phyloP scores from a whole-genome alignment of 306 rosid species.

The Acacia crassicarpa region DNA sequence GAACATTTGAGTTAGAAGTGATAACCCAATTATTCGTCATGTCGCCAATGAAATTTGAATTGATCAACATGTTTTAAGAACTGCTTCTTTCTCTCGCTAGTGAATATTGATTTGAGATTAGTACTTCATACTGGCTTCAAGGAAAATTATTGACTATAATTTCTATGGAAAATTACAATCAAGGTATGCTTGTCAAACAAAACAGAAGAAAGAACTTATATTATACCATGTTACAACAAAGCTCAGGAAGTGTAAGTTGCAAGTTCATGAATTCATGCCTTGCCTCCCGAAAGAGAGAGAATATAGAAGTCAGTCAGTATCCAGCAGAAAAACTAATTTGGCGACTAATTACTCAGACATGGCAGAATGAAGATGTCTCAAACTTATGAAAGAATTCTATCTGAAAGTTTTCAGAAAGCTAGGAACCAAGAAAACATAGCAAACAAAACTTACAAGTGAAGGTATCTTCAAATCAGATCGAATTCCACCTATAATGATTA shows the following conservation, averaged over 20 bases:
- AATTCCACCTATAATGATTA: constrained; percentile 35
- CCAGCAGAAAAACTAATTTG: constrained; percentile 30
- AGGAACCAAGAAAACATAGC: constrained; percentile 32
- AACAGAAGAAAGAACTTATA: constrained; percentile 10
- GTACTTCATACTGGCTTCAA: neutral
- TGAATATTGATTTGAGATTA: neutral
- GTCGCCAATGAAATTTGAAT: too few species aligned
- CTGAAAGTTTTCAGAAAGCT: constrained; percentile 32
- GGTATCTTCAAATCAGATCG: constrained; percentile 30
- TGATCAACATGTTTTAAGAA: neutral
- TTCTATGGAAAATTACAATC: neutral
- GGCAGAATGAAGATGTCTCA: constrained; percentile 21
- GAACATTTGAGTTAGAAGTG: neutral
- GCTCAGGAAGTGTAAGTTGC: neutral
- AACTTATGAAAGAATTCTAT: constrained; percentile 49
- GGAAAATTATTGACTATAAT: neutral
- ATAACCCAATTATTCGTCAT: neutral
- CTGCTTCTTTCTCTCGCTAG: neutral
- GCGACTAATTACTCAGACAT: constrained; percentile 34
- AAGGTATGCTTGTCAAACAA: neutral
- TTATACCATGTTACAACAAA: constrained; percentile 11
- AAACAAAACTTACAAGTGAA: constrained; percentile 30
- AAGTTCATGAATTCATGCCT: constrained; percentile 9
- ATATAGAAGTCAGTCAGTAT: constrained; percentile 8
- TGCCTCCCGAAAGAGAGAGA: neutral